Percentiles rank a stretch among this genome's conserved stretches.
These are phyloP conservation scores for Recurvomyces mirabilis DNA, from an alignment of 495 filamentous ascomycete genomes.

Conservation along the genomic window DNA sequence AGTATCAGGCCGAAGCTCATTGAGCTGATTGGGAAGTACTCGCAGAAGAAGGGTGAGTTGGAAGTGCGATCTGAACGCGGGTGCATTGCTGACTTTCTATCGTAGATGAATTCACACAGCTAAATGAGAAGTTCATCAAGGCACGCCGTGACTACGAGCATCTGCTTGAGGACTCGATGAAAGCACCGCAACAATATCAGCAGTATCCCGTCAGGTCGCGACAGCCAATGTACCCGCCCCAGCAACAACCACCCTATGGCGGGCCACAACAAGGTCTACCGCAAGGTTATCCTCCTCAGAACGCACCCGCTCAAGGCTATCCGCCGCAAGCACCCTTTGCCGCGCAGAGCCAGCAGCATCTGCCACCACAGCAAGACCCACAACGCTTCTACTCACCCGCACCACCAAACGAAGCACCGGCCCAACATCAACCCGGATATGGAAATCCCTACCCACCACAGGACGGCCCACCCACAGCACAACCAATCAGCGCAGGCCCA, in stretches of 20 bases:
- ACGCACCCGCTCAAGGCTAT: conserved; percentile 17
- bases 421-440: conserved; percentile 22
- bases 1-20: conserved; percentile 94
- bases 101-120: conserved; percentile 88
- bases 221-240: conserved; percentile 36
- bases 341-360: conserved; percentile 34
- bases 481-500: conserved; percentile 17
- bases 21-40: conserved; percentile 97
- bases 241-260: conserved; percentile 40
- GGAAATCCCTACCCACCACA: conserved; percentile 24
- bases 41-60: conserved; percentile 84
- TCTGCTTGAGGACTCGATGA: conserved; percentile 91
- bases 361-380: conserved; percentile 23
- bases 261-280: conserved; percentile 32
- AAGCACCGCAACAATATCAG: conserved; percentile 48
- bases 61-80: not conserved
- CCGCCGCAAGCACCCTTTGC: conserved; percentile 30
- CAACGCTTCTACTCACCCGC: conserved; percentile 25
- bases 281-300: conserved; percentile 34
- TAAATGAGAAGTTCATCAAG: conserved; percentile 99
- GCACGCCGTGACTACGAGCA: conserved; percentile 91
- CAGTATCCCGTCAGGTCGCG: conserved; percentile 56
- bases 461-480: conserved; percentile 21
- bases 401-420: conserved; percentile 18
- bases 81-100: conserved; percentile 4